Evolutionary conservation across 177 flowering plant genomes (phyloP).

Genomic region (Tripterygium wilfordii): DNA sequence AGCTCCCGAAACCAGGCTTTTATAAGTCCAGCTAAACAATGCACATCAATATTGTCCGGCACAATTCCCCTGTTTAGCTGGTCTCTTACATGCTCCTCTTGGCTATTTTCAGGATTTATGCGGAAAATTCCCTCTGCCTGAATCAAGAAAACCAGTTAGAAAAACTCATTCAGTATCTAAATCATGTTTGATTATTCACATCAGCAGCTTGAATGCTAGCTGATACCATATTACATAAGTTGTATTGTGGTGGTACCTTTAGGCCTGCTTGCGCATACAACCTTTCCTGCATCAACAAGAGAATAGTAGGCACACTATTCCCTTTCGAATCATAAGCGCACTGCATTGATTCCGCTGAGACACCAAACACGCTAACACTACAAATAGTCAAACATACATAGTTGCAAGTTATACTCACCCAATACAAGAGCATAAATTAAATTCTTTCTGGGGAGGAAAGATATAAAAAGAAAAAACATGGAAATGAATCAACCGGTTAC

Average conservation of each 20-base stretch:
- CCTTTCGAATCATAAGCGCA: constrained; percentile 78
- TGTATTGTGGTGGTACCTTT: constrained; percentile 40
- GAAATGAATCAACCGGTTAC: too few species aligned
- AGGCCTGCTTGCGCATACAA: constrained; percentile 82
- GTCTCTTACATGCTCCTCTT: constrained; percentile 85
- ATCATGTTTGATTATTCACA: too few species aligned
- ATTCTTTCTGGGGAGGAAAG: too few species aligned
- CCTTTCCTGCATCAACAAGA: constrained; percentile 84
- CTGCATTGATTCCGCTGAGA: constrained; percentile 93
- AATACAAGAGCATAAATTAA: too few species aligned
- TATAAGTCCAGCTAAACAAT: constrained; percentile 92
- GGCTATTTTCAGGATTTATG: constrained; percentile 90
- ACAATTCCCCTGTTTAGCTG: constrained; percentile 85
- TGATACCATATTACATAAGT: too few species aligned
- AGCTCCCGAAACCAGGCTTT: constrained; percentile 99
- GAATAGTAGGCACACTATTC: constrained; percentile 90
- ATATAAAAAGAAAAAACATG: too few species aligned
- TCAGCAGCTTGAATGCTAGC: too few species aligned
- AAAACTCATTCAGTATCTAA: neutral
- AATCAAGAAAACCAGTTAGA: neutral
- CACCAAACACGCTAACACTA: constrained; percentile 93
- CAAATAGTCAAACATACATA: constrained; percentile 6
- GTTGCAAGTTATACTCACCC: neutral
- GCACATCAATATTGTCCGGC: constrained; percentile 86
- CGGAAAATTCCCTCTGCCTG: constrained; percentile 97